Percentiles rank a stretch among this genome's conserved stretches.
These are phyloP conservation scores for Termitomyces sp. DNA, from an alignment of 768 basidiomycete species.

Conservation along the genomic window DNA sequence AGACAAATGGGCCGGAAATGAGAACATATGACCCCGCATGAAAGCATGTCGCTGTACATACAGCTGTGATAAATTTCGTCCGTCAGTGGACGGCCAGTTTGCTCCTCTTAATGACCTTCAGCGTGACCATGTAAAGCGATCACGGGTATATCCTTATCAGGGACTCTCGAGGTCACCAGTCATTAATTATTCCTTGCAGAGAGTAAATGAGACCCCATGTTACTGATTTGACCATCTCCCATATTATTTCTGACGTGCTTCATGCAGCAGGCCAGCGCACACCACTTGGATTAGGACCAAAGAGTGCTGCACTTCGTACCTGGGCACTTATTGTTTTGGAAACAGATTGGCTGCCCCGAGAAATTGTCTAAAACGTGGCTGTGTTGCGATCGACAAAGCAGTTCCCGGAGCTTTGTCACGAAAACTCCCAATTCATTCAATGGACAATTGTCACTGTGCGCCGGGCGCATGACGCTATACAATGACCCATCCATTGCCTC, in stretches of 20 bases:
- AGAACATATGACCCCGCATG: background rate
- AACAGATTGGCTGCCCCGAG: background rate
- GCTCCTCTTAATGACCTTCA: background rate
- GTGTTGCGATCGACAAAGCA: slow-evolving; percentile 3
- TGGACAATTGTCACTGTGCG: slow-evolving; percentile 2
- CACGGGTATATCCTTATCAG: background rate
- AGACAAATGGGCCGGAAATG: background rate
- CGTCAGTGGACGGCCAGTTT: background rate
- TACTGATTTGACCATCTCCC: background rate
- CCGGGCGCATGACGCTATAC: background rate
- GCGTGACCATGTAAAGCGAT: background rate
- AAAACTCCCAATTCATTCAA: background rate
- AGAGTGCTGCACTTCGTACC: background rate
- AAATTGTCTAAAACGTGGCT: background rate
- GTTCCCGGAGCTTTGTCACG: slow-evolving; percentile 3
- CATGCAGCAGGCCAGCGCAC: background rate
- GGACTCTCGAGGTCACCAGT: background rate
- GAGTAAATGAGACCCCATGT: background rate
- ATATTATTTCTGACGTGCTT: background rate
- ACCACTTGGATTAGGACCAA: background rate
- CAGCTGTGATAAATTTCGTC: background rate
- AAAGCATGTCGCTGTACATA: background rate
- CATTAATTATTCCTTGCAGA: background rate
- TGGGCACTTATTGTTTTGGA: background rate
- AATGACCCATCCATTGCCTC: background rate